Evolutionary conservation across 2,329 filamentous ascomycete genomes (phyloP).

Genomic region (Ascochyta pisi): DNA sequence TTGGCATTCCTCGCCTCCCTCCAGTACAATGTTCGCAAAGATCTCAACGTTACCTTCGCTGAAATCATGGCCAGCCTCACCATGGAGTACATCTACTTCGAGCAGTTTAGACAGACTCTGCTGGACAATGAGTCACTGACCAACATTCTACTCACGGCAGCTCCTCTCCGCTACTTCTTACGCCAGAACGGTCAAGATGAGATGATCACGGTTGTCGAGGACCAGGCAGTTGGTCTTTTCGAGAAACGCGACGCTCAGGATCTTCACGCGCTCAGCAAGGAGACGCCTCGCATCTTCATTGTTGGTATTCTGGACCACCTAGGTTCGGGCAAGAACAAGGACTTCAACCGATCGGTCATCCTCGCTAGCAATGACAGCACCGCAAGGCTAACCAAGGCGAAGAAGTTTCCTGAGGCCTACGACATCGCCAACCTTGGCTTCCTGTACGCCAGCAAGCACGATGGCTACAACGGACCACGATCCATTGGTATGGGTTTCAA

Average conservation of each 20-base stretch:
- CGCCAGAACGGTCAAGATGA: slow-evolving; percentile 30
- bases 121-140: slow-evolving; percentile 50
- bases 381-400: slow-evolving; percentile 33
- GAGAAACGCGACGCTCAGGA: slow-evolving; percentile 38
- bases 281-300: slow-evolving; percentile 41
- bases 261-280: slow-evolving; percentile 37
- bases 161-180: slow-evolving; percentile 41
- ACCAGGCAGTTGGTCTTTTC: slow-evolving; percentile 37
- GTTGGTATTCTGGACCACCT: slow-evolving; percentile 40
- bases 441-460: slow-evolving; percentile 40
- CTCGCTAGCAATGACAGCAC: slow-evolving; percentile 35
- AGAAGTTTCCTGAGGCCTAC: slow-evolving; percentile 44
- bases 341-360: slow-evolving; percentile 40
- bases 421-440: slow-evolving; percentile 45
- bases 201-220: slow-evolving; percentile 34
- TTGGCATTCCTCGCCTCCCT: slow-evolving; percentile 56
- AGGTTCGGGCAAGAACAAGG: slow-evolving; percentile 37
- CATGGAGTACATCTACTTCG: slow-evolving; percentile 45
- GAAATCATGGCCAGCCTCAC: slow-evolving; percentile 54
- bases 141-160: slow-evolving; percentile 39
- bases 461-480: slow-evolving; percentile 41
- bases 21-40: slow-evolving; percentile 52
- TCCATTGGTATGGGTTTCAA: slow-evolving; percentile 50
- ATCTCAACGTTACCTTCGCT: slow-evolving; percentile 50
- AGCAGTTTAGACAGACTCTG: slow-evolving; percentile 38